Evolutionary conservation across 306 rosid genomes (phyloP).

Genomic region (Castanea crenata): DNA sequence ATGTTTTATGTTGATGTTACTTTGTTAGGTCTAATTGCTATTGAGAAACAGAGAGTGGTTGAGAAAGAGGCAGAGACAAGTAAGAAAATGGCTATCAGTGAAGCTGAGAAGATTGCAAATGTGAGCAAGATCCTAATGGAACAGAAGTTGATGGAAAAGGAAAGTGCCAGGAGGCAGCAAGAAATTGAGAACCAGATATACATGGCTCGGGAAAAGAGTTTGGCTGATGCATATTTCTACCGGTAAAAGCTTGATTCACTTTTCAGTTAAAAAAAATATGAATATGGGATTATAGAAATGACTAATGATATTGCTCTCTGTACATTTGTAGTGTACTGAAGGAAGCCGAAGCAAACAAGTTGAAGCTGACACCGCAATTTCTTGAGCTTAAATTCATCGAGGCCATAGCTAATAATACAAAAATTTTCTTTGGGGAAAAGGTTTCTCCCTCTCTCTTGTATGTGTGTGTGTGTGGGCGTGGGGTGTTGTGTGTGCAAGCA

Average conservation of each 20-base stretch:
- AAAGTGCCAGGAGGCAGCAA: constrained; percentile 63
- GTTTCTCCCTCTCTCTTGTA: constrained; percentile 26
- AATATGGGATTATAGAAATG: neutral
- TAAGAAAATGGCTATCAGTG: constrained; percentile 93
- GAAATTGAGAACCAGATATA: constrained; percentile 84
- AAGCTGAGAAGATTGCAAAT: constrained; percentile 90
- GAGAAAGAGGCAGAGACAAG: constrained; percentile 85
- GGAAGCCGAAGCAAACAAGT: constrained; percentile 91
- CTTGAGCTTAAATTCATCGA: constrained; percentile 82
- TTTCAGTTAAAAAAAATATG: neutral
- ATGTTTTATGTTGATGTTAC: neutral
- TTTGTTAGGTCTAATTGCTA: constrained; percentile 72
- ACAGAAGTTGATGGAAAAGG: constrained; percentile 74
- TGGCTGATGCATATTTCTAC: constrained; percentile 87
- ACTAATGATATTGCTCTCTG: constrained; percentile 7
- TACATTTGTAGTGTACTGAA: constrained; percentile 46
- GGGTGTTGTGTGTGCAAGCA: neutral
- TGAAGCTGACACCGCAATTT: constrained; percentile 91
- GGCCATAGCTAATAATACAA: constrained; percentile 79
- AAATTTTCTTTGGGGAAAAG: constrained; percentile 96
- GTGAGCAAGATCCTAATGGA: constrained; percentile 96
- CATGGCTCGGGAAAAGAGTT: constrained; percentile 72
- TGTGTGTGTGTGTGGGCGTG: no score
- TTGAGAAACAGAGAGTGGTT: constrained; percentile 72
- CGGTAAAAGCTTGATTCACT: constrained; percentile 43